Evolutionary conservation across 164 flowering plant species (phyloP).

Genomic region (Vitis riparia): DNA sequence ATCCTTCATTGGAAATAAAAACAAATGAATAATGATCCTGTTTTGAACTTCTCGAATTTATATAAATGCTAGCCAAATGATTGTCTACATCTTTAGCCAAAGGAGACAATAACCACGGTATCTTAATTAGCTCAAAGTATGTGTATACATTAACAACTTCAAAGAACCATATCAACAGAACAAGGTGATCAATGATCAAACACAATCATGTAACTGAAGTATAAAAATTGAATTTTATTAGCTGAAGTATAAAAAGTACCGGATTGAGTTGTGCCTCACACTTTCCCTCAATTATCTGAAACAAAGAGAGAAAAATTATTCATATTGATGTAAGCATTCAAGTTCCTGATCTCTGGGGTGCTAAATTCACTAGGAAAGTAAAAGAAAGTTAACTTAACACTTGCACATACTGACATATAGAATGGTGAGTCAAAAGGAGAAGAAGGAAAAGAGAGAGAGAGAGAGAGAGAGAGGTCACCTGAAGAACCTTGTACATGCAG

Average conservation of each 20-base stretch:
- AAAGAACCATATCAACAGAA: neutral
- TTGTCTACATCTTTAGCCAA: neutral
- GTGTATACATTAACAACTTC: neutral
- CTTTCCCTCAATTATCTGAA: constrained; percentile 78
- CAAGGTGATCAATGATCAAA: neutral
- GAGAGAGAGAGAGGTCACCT: constrained; percentile 43
- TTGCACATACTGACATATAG: too few relatives aligned
- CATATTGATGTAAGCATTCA: neutral
- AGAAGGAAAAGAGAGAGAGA: too few relatives aligned
- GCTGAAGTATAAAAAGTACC: constrained; percentile 38
- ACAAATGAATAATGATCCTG: neutral
- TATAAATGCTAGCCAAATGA: neutral
- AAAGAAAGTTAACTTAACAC: neutral
- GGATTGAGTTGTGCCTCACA: constrained; percentile 37
- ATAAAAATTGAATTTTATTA: neutral
- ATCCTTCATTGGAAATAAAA: constrained; percentile 47
- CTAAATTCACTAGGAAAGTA: neutral
- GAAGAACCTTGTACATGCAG: constrained; percentile 92
- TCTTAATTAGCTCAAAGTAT: neutral
- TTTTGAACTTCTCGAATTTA: neutral
- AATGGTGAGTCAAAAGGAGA: too few relatives aligned
- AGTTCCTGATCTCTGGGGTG: too few relatives aligned
- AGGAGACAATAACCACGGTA: neutral
- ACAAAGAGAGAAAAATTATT: constrained; percentile 2
- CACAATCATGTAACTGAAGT: neutral